These are phyloP conservation scores for Metschnikowia kunwiensis DNA, from an alignment of 805 yeast genomes.

Conservation along the genomic window DNA sequence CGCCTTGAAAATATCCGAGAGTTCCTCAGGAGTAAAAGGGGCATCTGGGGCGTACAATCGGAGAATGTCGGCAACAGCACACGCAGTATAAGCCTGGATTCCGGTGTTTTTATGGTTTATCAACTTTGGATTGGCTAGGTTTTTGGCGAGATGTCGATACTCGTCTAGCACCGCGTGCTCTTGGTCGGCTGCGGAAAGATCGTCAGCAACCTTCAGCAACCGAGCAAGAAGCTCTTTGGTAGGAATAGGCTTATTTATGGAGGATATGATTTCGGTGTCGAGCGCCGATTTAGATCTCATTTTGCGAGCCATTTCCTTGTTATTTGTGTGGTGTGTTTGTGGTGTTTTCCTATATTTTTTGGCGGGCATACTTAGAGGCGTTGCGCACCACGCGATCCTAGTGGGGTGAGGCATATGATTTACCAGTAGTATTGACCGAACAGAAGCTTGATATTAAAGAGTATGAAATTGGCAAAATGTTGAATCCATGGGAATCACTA, in stretches of 20 bases:
- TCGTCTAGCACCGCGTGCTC: constrained; percentile 49
- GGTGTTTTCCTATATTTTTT: too few relatives aligned
- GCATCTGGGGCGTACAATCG: constrained; percentile 87
- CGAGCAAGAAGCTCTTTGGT: constrained; percentile 59
- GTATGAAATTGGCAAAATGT: too few relatives aligned
- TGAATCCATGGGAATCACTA: too few relatives aligned
- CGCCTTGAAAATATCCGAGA: constrained; percentile 63
- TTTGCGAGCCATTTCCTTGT: constrained; percentile 7
- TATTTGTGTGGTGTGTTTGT: too few relatives aligned
- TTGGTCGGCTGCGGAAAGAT: constrained; percentile 61
- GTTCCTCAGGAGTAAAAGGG: constrained; percentile 66
- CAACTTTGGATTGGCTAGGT: constrained; percentile 57
- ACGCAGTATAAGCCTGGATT: constrained; percentile 65
- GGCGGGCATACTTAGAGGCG: too few relatives aligned
- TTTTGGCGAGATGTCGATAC: constrained; percentile 42
- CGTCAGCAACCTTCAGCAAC: constrained; percentile 56
- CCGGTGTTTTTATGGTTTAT: constrained; percentile 61
- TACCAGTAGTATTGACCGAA: too few relatives aligned
- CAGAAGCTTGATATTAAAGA: too few relatives aligned
- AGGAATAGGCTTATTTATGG: constrained; percentile 54
- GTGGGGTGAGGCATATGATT: too few relatives aligned
- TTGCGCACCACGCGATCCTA: constrained; percentile 8
- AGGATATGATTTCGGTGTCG: constrained; percentile 47
- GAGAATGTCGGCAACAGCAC: constrained; percentile 72
- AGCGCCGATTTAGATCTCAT: constrained; percentile 3